Evolutionary conservation across 768 basidiomycete genomes (phyloP).

Genomic region (Erythrobasidium yunnanense): DNA sequence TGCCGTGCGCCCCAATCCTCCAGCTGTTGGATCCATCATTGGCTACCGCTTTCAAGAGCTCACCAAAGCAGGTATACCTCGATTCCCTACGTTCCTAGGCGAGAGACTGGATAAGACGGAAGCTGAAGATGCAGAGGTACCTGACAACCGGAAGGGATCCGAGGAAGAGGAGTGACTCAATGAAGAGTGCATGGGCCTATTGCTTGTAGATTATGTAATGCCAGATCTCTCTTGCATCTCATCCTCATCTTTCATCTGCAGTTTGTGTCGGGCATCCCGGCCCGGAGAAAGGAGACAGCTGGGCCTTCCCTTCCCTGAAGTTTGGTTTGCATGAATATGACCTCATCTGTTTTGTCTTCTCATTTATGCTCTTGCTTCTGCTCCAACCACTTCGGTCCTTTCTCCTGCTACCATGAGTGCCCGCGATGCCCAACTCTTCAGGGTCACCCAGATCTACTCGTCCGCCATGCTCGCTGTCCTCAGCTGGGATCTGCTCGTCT

Average conservation of each 20-base stretch:
- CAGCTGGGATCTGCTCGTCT: conserved; percentile 24
- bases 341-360: too few relatives aligned
- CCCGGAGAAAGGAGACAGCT: too few relatives aligned
- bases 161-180: not conserved
- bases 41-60: conserved; percentile 32
- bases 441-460: conserved; percentile 19
- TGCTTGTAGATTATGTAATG: too few relatives aligned
- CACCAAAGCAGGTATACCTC: conserved; percentile 24
- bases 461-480: conserved; percentile 1
- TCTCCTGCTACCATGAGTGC: too few relatives aligned
- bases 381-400: too few relatives aligned
- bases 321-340: too few relatives aligned
- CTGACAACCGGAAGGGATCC: not conserved
- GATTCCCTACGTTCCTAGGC: conserved; percentile 23
- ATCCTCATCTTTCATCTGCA: too few relatives aligned
- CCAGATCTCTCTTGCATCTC: too few relatives aligned
- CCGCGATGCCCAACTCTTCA: not conserved
- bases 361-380: too few relatives aligned
- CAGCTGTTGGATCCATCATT: conserved; percentile 32
- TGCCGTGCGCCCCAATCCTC: conserved; percentile 26
- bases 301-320: too few relatives aligned
- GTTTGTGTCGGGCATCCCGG: too few relatives aligned
- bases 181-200: too few relatives aligned
- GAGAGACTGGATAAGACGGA: not conserved
- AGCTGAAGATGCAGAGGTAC: conserved; percentile 6